Conservation (phyloP, 2,329 filamentous ascomycete genomes). For the Fonsecaea monophora region DNA sequence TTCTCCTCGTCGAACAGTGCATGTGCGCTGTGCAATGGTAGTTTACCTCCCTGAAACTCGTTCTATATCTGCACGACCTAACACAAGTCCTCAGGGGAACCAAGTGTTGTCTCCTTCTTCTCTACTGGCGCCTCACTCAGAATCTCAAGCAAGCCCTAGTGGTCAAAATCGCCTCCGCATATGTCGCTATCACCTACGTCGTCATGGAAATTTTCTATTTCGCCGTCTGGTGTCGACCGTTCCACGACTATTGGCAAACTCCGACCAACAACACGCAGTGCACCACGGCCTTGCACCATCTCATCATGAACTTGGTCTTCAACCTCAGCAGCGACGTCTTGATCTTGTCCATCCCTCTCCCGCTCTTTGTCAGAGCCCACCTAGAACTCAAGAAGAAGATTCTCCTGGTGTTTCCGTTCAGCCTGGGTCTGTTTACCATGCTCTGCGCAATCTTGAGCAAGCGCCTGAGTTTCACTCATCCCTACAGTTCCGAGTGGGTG, state of each 20-base stretch:
- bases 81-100: constrained; percentile 43
- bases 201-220: constrained; percentile 60
- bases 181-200: constrained; percentile 55
- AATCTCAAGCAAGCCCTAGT: constrained; percentile 46
- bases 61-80: neutral
- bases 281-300: constrained; percentile 56
- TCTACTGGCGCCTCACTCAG: constrained; percentile 61
- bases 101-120: constrained; percentile 60
- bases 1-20: constrained; percentile 61
- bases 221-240: constrained; percentile 62
- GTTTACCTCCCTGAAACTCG: neutral
- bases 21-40: constrained; percentile 59
- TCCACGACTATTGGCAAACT: constrained; percentile 60
- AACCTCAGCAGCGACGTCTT: constrained; percentile 57
- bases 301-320: constrained; percentile 57
- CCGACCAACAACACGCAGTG: constrained; percentile 54
- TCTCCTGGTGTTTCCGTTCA: constrained; percentile 62
- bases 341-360: constrained; percentile 55
- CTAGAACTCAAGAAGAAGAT: constrained; percentile 57
- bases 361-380: constrained; percentile 52
- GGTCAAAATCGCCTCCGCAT: constrained; percentile 51
- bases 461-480: constrained; percentile 65
- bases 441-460: constrained; percentile 66
- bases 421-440: constrained; percentile 63
- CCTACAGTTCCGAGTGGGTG: constrained; percentile 63